Evolutionary conservation across 768 basidiomycete genomes (phyloP), one percentile per base, ranked within the genome.

Genomic region (Leccinum subgranulosum): DNA sequence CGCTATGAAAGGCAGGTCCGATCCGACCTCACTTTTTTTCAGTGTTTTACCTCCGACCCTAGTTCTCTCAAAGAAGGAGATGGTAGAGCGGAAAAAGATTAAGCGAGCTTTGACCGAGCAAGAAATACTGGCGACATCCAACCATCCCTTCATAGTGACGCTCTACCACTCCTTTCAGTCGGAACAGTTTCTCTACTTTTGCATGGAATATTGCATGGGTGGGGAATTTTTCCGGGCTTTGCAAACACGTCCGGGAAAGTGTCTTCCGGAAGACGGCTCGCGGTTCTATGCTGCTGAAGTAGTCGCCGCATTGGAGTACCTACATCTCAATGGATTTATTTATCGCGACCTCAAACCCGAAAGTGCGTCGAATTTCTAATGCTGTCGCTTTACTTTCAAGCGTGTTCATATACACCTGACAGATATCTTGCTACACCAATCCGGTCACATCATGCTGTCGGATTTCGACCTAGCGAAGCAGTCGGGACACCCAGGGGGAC

Each of bases 31-130:
- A 21, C 51, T 11, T 39, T 3, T 55, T 55, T 7, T 27, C 51
- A 50, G 51, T 54, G 39, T 51, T 58, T 64, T 27, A 63, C 56
- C 33, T 57, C 3, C 75, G 71, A 69, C 74, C 70, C 68, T 73
- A 96, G 97, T 99, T 23, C 79, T 99, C 47, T 97, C 94, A 51
- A 98, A 98, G 80, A 92, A 90, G 79, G 97, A 99, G 80, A 98
- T 99, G 96, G 95, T 99, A 73, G 94, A 96, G 77, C 86, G 97
- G 66, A 97, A 96, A 79, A 99, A 99, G 81, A 96, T 99, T 78
- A 99, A 99, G 74, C 86, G 97, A 60, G 97, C 96, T 9, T 73
- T 99, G 68, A 98, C 97, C 4, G 97, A 99, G 75, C 97, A 98
- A 77, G 97, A 98, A 75, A 99, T 99, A 64, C 83, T 99, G 45